Evolutionary conservation across 306 rosid genomes (phyloP).

Genomic region (Trichosanthes truncata): DNA sequence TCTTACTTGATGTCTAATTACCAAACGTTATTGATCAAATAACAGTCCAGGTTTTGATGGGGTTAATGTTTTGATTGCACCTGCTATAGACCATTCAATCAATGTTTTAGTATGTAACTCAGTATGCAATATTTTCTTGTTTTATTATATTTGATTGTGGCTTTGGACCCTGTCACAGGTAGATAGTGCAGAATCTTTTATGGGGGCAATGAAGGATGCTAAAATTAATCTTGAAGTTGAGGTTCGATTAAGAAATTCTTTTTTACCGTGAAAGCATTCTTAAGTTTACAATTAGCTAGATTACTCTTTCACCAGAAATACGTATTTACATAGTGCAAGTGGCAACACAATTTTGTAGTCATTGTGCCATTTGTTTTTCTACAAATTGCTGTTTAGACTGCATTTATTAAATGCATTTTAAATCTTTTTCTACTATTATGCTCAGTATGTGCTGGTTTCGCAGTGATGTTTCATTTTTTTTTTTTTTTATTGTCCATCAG

Average conservation of each 20-base stretch:
- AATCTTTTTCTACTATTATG: not conserved
- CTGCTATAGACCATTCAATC: not conserved
- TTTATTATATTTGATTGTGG: not conserved
- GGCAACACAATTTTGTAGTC: not conserved
- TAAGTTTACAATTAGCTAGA: not conserved
- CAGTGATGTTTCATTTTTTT: not conserved
- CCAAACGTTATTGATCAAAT: not conserved
- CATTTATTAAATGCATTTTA: not conserved
- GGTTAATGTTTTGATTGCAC: not conserved
- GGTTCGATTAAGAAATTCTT: slow-evolving; percentile 26
- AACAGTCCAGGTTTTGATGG: not conserved
- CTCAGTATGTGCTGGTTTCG: not conserved
- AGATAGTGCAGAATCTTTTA: slow-evolving; percentile 73
- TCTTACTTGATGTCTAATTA: not conserved
- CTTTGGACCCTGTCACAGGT: slow-evolving; percentile 31
- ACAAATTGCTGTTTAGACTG: not conserved
- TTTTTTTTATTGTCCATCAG: slow-evolving; percentile 39
- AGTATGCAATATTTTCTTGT: not conserved
- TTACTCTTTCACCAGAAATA: not conserved
- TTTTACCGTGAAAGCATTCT: not conserved
- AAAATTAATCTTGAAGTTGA: slow-evolving; percentile 55
- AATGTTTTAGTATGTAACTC: not conserved
- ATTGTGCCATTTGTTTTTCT: not conserved
- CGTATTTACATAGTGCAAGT: not conserved
- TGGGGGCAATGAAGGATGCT: slow-evolving; percentile 36